Percentiles rank a stretch among this genome's conserved stretches.
These are phyloP conservation scores for Scalesia atractyloides DNA, from an alignment of 129 eudicot genomes.

Conservation along the genomic window DNA sequence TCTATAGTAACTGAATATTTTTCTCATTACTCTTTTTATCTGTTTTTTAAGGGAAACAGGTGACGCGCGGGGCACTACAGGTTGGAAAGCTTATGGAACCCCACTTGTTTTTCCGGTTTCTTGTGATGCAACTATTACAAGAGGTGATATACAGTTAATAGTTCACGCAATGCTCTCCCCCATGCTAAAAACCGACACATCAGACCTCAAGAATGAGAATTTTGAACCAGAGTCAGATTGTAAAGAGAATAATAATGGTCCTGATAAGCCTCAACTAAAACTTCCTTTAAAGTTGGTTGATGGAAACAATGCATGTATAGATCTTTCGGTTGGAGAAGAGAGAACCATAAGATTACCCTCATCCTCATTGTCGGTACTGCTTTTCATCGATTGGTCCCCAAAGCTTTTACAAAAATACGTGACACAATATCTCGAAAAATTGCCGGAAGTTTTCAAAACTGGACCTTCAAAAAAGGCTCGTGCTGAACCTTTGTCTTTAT, in stretches of 20 bases:
- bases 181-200: conserved; percentile 52
- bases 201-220: conserved; percentile 33
- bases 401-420: conserved; percentile 79
- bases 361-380: conserved; percentile 72
- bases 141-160: conserved; percentile 80
- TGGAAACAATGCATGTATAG: conserved; percentile 82
- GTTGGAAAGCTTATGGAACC: conserved; percentile 93
- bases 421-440: conserved; percentile 67
- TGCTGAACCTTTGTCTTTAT: conserved; percentile 88
- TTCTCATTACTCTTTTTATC: conserved; percentile 6
- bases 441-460: conserved; percentile 75
- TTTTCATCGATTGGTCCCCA: conserved; percentile 86
- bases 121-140: conserved; percentile 68
- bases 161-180: conserved; percentile 88
- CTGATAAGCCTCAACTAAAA: conserved; percentile 39
- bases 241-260: conserved; percentile 38
- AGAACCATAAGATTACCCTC: conserved; percentile 71
- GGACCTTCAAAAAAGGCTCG: conserved; percentile 87
- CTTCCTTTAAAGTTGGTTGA: conserved; percentile 90
- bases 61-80: conserved; percentile 52
- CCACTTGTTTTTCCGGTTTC: conserved; percentile 84
- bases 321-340: conserved; percentile 83
- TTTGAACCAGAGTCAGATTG: conserved; percentile 41
- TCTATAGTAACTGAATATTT: not conserved
- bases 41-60: conserved; percentile 53